Base-by-base conservation (phyloP, 169 alveolate species). In the Cyclospora cayetanensis region DNA sequence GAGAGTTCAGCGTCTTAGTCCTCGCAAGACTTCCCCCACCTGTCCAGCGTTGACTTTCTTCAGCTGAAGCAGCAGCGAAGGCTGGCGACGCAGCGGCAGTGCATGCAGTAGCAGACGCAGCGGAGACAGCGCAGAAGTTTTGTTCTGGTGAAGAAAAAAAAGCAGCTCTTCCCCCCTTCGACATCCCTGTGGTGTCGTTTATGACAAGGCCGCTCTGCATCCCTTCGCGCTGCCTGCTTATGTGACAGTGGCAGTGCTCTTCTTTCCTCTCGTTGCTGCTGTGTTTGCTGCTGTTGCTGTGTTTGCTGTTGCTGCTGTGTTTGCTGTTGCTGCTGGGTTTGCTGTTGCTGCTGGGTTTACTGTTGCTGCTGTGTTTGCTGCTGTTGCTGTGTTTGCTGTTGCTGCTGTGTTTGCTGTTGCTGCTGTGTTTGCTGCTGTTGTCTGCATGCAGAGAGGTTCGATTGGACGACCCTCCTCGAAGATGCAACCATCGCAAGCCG, bases 351-450 rank as follows among this genome's bases (percentile, higher is more conserved):
- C 46, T 2, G n/a, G 31, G 29, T 22, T 50, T 7, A 35, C 83
- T 35, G 39, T 50, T 2, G 39, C 83, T 70, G n/a, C 83, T 70
- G n/a, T 50, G 31, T 4, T 27, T 27, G 15, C 83, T 70, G 0
- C 42, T 22, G 37, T 29, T 68, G 43, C 86, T 68, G 15, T 37
- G 82, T 31, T 85, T 27, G 25, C 77, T 86, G 83, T 53, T 50
- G 70, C 74, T 39, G 52, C 74, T n/a, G 12, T 46, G 20, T 20
- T 63, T 63, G 76, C 11, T 12, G n/a, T 63, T 29, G 65, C 46
- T 27, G 50, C 74, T 29, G 27, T 27, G 9, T 9, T 37, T 50
- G 25, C 53, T 18, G 41, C 85, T 50, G 70, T 52, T 41, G 2
- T 27, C 39, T 1, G 11, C 20, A 18, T 63, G 76, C 20, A 20